Evolutionary conservation across 768 basidiomycete species (phyloP).

Genomic region (Mycena belliarum): DNA sequence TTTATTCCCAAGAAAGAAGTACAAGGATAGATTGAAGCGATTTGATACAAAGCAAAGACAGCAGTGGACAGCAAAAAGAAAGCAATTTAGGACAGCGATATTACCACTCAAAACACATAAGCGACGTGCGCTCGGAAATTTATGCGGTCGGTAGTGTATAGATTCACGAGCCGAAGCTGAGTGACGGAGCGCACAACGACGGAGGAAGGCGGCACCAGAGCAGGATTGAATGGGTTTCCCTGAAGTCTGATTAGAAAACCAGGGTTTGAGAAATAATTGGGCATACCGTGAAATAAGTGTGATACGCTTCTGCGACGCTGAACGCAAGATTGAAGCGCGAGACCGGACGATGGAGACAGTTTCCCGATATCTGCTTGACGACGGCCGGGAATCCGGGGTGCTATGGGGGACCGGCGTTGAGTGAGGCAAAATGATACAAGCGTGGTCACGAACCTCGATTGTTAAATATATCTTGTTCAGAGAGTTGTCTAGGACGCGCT

Average conservation of each 20-base stretch:
- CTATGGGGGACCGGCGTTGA: neutral
- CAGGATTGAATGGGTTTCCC: conserved; percentile 3
- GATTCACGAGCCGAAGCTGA: conserved; percentile 17
- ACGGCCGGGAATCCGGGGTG: conserved; percentile 17
- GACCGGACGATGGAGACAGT: conserved; percentile 20
- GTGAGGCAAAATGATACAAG: neutral
- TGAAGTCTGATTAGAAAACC: neutral
- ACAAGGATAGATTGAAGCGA: neutral
- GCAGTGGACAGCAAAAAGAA: conserved; percentile 1
- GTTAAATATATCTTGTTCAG: conserved; percentile 11
- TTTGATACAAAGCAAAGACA: neutral
- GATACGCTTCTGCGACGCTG: conserved; percentile 20
- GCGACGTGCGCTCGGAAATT: conserved; percentile 19
- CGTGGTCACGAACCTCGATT: conserved; percentile 11
- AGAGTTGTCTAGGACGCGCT: conserved; percentile 11
- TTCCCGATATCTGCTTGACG: conserved; percentile 12
- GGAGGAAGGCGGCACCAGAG: neutral
- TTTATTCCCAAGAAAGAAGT: neutral
- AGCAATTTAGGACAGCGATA: neutral
- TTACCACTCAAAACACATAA: conserved; percentile 15
- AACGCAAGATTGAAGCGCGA: conserved; percentile 20
- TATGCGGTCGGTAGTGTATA: conserved; percentile 16
- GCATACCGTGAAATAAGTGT: conserved; percentile 13
- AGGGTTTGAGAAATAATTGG: neutral
- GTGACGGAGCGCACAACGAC: conserved; percentile 18